Evolutionary conservation across 306 rosid genomes (phyloP), one percentile per base, ranked within the genome.

Genomic region (Datisca glomerata): DNA sequence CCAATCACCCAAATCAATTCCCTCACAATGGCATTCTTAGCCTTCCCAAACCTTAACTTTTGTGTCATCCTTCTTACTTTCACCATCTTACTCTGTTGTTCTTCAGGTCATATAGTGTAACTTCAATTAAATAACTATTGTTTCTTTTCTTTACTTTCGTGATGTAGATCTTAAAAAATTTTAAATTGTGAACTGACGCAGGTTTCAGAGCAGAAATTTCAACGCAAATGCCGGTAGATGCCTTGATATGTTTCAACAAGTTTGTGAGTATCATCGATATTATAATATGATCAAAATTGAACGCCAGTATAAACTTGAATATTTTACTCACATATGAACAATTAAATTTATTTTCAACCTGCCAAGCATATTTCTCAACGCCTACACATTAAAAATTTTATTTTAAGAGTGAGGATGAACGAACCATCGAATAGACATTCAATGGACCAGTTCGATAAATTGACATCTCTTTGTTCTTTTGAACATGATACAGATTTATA

Each of bases 201-300:
- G 80, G 51, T 25, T 32, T 35, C 28, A 66, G 63, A 18, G 48
- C 63, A 46, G 79, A 47, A 21, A 40, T 66, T 49, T 28, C 58
- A 7, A 79, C 60, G n/a, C 64, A 73, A 61, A 29, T n/a, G 56
- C 19, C 54, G 33, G 60, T 45, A n/a, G 51, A 67, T 15, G 79
- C 68, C 54, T 57, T 73, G 5, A 50, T 64, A 1, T 78, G 86
- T 41, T 70, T 78, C 64, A 57, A 58, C 46, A 57, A 73, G 31
- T 63, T 61, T 8, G 86, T 78, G 53, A 58, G 76, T 49, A 18
- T 25, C 14, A 17, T 18, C 25, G 32, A 29, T 22, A 25, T 16
- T 3, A 4, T 4, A 14, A 12, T 6, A 6, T 14, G 3, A 23
- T 22, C 3, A 33, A 33, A 12, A 33, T 6, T n/a, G n/a, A n/a